Conservation (phyloP, 2,329 filamentous ascomycete species). For the Ophiostoma piceae region DNA sequence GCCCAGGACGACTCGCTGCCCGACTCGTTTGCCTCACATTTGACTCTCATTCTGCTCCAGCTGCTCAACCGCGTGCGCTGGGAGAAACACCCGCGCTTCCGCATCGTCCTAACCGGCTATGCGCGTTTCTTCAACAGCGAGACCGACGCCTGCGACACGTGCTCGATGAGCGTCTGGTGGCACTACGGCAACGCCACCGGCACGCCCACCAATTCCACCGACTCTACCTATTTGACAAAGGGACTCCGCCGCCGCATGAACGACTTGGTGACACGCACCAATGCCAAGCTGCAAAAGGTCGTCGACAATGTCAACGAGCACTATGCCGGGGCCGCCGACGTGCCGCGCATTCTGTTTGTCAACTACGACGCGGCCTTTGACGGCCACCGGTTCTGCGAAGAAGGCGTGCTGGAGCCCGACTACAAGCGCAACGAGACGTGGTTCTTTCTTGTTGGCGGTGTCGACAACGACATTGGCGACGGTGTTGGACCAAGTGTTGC, state of each 20-base stretch:
- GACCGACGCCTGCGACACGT: conserved; percentile 41
- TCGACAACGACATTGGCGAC: conserved; percentile 36
- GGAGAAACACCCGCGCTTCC: conserved; percentile 42
- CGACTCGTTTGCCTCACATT: conserved; percentile 28
- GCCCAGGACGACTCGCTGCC: conserved; percentile 35
- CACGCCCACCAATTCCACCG: conserved; percentile 18
- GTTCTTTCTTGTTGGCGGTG: conserved; percentile 46
- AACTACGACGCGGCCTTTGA: conserved; percentile 43
- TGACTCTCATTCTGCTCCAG: conserved; percentile 40
- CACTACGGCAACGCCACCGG: conserved; percentile 34
- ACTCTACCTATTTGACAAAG: conserved; percentile 20
- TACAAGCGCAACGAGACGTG: conserved; percentile 42
- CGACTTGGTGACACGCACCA: neutral
- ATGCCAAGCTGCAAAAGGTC: neutral
- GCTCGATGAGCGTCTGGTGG: conserved; percentile 45
- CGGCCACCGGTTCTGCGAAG: conserved; percentile 41
- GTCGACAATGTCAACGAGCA: neutral
- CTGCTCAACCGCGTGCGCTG: conserved; percentile 42
- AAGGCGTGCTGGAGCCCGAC: conserved; percentile 39
- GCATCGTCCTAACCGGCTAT: conserved; percentile 44
- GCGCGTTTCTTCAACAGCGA: conserved; percentile 45
- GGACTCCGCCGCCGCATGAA: neutral
- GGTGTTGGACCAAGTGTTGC: neutral
- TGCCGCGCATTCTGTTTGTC: conserved; percentile 38
- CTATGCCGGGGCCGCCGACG: conserved; percentile 36